Evolutionary conservation across 2,329 filamentous ascomycete genomes (phyloP).

Genomic region (Verticillium klebahnii): DNA sequence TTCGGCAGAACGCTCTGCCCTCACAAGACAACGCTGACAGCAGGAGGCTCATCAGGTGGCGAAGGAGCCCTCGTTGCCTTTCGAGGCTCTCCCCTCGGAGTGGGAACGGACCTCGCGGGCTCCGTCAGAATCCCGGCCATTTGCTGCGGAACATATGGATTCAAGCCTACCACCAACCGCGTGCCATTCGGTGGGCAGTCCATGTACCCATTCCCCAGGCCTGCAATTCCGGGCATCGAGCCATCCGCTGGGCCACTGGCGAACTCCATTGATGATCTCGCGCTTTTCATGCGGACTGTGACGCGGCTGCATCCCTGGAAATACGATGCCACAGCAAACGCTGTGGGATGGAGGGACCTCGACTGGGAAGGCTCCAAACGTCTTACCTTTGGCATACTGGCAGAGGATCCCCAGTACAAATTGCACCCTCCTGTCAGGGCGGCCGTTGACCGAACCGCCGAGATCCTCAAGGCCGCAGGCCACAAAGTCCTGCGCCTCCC

Average conservation of each 20-base stretch:
- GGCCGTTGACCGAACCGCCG: constrained; percentile 33
- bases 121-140: constrained; percentile 38
- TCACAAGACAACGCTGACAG: constrained; percentile 51
- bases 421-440: constrained; percentile 46
- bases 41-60: constrained; percentile 63
- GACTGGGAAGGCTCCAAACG: constrained; percentile 11
- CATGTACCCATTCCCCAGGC: constrained; percentile 4
- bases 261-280: constrained; percentile 31
- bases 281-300: constrained; percentile 35
- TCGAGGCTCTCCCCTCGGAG: constrained; percentile 34
- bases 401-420: constrained; percentile 40
- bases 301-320: constrained; percentile 35
- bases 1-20: constrained; percentile 54
- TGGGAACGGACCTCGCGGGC: constrained; percentile 38
- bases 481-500: constrained; percentile 36
- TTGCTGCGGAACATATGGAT: constrained; percentile 37
- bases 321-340: constrained; percentile 35
- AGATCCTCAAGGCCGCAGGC: constrained; percentile 33
- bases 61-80: constrained; percentile 35
- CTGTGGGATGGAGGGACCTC: constrained; percentile 39
- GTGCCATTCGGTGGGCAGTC: constrained; percentile 16
- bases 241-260: constrained; percentile 38
- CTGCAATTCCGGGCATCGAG: constrained; percentile 19
- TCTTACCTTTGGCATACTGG: constrained; percentile 43
- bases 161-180: constrained; percentile 31